Conservation (phyloP, 495 filamentous ascomycete genomes). For the Antarctomyces pellizariae region DNA sequence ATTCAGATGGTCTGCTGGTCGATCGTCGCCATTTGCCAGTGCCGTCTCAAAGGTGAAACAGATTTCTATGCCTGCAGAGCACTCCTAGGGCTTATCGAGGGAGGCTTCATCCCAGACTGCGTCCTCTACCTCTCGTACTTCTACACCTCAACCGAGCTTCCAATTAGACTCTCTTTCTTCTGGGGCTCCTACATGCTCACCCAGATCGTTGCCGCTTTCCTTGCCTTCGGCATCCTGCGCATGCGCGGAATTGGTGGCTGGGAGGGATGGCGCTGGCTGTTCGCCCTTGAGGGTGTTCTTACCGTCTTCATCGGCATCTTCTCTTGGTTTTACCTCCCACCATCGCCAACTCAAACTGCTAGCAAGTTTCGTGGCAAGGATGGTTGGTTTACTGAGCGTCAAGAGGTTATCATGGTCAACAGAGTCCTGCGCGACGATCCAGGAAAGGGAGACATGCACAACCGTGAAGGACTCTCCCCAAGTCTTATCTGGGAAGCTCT, state of each 20-base stretch:
- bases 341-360: constrained; percentile 46
- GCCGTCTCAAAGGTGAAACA: constrained; percentile 32
- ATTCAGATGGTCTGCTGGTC: constrained; percentile 63
- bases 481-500: constrained; percentile 32
- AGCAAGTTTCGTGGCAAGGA: constrained; percentile 44
- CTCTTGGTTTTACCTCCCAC: constrained; percentile 43
- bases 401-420: constrained; percentile 51
- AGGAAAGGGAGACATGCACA: constrained; percentile 35
- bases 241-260: constrained; percentile 32
- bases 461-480: constrained; percentile 33
- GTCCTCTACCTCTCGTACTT: constrained; percentile 54
- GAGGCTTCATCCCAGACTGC: constrained; percentile 36
- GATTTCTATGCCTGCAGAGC: constrained; percentile 41
- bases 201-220: constrained; percentile 38
- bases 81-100: constrained; percentile 51
- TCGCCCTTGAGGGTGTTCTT: constrained; percentile 27
- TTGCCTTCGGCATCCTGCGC: constrained; percentile 51
- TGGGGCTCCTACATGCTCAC: constrained; percentile 49
- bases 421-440: constrained; percentile 50
- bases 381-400: constrained; percentile 45
- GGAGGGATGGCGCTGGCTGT: constrained; percentile 54
- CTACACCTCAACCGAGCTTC: constrained; percentile 45
- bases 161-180: constrained; percentile 39
- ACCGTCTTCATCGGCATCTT: constrained; percentile 41
- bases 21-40: constrained; percentile 42